Percentiles rank a stretch among this genome's conserved stretches.
Conservation (phyloP, 192 early-diverging fungal species). For the Lobosporangium transversale region DNA sequence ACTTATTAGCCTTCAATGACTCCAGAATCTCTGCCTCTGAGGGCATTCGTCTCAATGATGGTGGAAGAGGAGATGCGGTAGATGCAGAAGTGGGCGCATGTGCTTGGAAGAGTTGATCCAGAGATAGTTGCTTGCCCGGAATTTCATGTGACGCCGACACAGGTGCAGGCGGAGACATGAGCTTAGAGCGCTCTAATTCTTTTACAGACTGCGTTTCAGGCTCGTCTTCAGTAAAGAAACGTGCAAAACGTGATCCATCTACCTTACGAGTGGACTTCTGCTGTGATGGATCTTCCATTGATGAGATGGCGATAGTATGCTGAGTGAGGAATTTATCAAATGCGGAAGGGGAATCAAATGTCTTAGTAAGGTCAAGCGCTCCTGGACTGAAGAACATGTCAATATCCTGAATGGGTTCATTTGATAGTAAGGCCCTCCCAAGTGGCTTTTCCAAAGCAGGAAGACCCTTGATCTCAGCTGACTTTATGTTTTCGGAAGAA, state of each 20-base stretch:
- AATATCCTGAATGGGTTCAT: slow-evolving; percentile 51
- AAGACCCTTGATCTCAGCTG: slow-evolving; percentile 3
- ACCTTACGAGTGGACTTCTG: slow-evolving; percentile 37
- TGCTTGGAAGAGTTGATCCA: slow-evolving; percentile 64
- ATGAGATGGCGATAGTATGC: slow-evolving; percentile 46
- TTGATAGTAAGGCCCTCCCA: slow-evolving; percentile 20
- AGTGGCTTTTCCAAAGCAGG: slow-evolving; percentile 22
- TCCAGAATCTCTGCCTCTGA: slow-evolving; percentile 67
- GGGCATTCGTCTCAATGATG: slow-evolving; percentile 52
- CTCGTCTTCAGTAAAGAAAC: slow-evolving; percentile 63
- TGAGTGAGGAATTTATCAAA: slow-evolving; percentile 61
- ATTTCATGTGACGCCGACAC: slow-evolving; percentile 9
- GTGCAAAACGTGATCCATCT: slow-evolving; percentile 67
- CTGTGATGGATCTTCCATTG: slow-evolving; percentile 4
- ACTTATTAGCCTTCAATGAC: slow-evolving; percentile 52
- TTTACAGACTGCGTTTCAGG: slow-evolving; percentile 47
- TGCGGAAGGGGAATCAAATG: slow-evolving; percentile 47
- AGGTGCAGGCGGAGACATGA: background rate
- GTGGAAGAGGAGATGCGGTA: slow-evolving; percentile 5
- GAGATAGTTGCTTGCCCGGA: slow-evolving; percentile 48
- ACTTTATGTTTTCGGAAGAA: slow-evolving; percentile 13
- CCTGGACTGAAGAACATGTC: slow-evolving; percentile 59
- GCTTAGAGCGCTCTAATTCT: slow-evolving; percentile 16
- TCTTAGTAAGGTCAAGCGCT: slow-evolving; percentile 41
- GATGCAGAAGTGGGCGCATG: slow-evolving; percentile 40